Evolutionary conservation across 1,139 yeast species (phyloP).

Genomic region (Kazachstania sp.): DNA sequence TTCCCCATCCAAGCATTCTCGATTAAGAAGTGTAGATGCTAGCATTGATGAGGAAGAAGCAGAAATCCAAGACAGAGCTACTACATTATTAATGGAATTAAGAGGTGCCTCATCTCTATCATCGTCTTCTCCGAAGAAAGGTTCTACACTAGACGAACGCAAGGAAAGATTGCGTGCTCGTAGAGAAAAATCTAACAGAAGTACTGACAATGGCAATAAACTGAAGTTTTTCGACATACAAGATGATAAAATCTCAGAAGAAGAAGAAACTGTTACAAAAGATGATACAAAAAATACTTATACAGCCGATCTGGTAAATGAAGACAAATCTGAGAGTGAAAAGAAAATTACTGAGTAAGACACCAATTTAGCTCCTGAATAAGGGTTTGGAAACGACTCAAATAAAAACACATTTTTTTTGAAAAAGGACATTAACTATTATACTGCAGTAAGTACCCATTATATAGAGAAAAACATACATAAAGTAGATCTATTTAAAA

Average conservation of each 20-base stretch:
- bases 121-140: conserved; percentile 16
- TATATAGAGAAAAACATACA: no score
- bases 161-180: conserved; percentile 26
- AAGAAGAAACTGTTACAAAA: neutral
- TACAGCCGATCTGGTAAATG: neutral
- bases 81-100: conserved; percentile 24
- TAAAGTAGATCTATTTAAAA: no score
- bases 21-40: neutral
- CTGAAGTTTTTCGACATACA: conserved; percentile 9
- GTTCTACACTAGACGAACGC: conserved; percentile 18
- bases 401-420: no score
- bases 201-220: conserved; percentile 8
- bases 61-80: conserved; percentile 28
- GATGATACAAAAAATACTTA: neutral
- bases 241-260: neutral
- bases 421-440: no score
- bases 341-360: no score
- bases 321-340: neutral
- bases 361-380: no score
- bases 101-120: conserved; percentile 20
- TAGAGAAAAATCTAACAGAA: conserved; percentile 14
- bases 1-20: conserved; percentile 5
- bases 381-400: no score
- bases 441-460: no score
- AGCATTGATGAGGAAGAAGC: conserved; percentile 10